A percentile compares a stretch with the other conserved stretches of the same genome.
Evolutionary conservation across 148 eudicot species (phyloP).

Genomic region (Persicaria maculosa): DNA sequence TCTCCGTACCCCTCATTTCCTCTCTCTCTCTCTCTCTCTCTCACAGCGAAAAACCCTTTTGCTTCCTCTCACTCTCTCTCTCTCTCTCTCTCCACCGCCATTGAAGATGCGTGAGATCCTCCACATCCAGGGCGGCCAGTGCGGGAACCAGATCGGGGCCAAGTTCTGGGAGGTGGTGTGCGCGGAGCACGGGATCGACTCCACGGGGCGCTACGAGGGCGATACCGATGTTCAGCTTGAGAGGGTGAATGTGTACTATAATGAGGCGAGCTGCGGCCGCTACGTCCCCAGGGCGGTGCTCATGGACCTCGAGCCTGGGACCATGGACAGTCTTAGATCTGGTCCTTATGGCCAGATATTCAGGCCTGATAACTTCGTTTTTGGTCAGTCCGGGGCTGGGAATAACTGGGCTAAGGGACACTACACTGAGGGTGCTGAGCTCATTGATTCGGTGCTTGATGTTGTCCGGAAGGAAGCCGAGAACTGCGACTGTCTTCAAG

Average conservation of each 20-base stretch:
- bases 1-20: background rate
- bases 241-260: slow-evolving; percentile 17
- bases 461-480: slow-evolving; percentile 16
- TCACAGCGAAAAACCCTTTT: background rate
- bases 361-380: slow-evolving; percentile 15
- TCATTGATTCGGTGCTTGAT: slow-evolving; percentile 15
- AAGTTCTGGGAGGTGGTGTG: slow-evolving; percentile 19
- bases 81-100: background rate
- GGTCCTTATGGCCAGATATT: slow-evolving; percentile 15
- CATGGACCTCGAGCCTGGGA: slow-evolving; percentile 17
- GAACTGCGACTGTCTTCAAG: slow-evolving; percentile 17
- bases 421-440: slow-evolving; percentile 15
- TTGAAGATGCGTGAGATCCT: slow-evolving; percentile 17
- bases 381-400: slow-evolving; percentile 16
- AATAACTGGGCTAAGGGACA: slow-evolving; percentile 16
- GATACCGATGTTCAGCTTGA: slow-evolving; percentile 13
- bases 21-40: background rate
- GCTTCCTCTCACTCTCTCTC: background rate
- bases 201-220: slow-evolving; percentile 12
- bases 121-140: slow-evolving; percentile 14
- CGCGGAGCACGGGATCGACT: slow-evolving; percentile 17
- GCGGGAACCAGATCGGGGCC: slow-evolving; percentile 17
- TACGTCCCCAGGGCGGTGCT: slow-evolving; percentile 14
- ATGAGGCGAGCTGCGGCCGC: slow-evolving; percentile 14
- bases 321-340: slow-evolving; percentile 16